These are phyloP conservation scores for Phytophthora pisi DNA, from an alignment of 352 stramenopile species.

Conservation along the genomic window DNA sequence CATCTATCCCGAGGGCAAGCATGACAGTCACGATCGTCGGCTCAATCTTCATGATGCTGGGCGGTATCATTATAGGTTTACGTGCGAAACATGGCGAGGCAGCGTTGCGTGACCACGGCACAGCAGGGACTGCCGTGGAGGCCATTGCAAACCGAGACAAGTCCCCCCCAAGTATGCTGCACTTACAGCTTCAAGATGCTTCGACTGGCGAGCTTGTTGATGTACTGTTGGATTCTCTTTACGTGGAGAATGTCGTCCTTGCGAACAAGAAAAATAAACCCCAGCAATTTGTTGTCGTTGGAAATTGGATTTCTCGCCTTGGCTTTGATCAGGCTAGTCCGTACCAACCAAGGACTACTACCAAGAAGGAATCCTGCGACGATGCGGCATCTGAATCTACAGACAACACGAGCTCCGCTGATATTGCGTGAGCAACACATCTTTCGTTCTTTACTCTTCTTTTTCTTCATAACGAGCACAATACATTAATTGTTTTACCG, in stretches of 20 bases:
- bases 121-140: neutral
- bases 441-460: too few species aligned
- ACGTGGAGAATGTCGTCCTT: constrained; percentile 10
- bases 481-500: too few species aligned
- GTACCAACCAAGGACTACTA: too few species aligned
- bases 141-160: constrained; percentile 19
- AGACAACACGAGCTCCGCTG: too few species aligned
- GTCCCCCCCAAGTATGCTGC: constrained; percentile 16
- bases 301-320: neutral
- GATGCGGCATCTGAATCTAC: too few species aligned
- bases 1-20: constrained; percentile 14
- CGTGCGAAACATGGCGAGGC: neutral
- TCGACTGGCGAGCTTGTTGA: neutral
- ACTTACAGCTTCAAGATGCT: constrained; percentile 3
- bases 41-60: constrained; percentile 2
- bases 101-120: neutral
- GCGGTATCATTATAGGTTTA: constrained; percentile 3
- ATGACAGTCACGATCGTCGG: constrained; percentile 1
- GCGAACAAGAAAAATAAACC: neutral
- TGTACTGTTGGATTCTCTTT: constrained; percentile 8
- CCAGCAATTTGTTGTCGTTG: constrained; percentile 10
- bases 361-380: too few species aligned
- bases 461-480: too few species aligned
- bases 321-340: too few species aligned
- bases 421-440: too few species aligned